Conservation (phyloP, 2,329 filamentous ascomycete genomes). For the Sporothrix dimorphospora region DNA sequence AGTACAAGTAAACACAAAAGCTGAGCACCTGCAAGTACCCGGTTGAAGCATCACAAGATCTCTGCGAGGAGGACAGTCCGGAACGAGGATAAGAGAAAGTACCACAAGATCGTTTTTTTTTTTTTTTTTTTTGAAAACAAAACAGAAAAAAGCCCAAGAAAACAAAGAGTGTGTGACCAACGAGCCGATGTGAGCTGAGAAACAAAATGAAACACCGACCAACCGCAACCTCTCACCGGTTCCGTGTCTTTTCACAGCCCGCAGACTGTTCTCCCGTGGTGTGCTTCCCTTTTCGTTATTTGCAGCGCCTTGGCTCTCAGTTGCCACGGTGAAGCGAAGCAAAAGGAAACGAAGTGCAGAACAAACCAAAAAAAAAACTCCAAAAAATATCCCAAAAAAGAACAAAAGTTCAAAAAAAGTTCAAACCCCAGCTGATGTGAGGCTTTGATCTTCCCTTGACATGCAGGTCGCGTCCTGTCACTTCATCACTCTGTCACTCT, state of each 20-base stretch:
- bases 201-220: conserved; percentile 7
- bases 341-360: neutral
- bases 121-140: neutral
- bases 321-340: conserved; percentile 13
- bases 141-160: neutral
- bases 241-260: neutral
- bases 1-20: neutral
- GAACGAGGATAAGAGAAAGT: conserved; percentile 1
- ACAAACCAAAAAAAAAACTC: neutral
- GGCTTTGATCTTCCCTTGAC: neutral
- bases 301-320: neutral
- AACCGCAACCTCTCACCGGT: neutral
- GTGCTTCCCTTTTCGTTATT: neutral
- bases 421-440: neutral
- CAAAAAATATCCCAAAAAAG: neutral
- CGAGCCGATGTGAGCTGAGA: conserved; percentile 16
- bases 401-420: too few species aligned
- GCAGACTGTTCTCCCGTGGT: neutral
- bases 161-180: neutral
- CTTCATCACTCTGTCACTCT: neutral
- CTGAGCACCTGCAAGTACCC: neutral
- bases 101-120: neutral
- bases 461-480: neutral
- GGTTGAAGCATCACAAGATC: neutral
- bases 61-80: neutral